Conservation (phyloP, 2,329 filamentous ascomycete genomes). For the Cercospora zeae-maydis region DNA sequence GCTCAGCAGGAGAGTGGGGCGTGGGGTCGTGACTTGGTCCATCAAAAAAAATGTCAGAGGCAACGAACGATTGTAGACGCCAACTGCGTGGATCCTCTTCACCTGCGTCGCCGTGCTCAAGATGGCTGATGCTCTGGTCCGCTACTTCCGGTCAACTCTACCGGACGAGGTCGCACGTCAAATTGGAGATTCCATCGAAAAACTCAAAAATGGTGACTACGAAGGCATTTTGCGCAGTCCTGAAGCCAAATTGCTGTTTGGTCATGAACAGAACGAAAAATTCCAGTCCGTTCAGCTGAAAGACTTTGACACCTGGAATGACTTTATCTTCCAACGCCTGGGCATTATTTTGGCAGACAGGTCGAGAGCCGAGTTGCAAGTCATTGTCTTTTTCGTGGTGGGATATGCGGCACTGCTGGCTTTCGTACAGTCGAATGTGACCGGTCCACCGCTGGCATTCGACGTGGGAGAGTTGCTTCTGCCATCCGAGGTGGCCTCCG, state of each 20-base stretch:
- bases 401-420: conserved; percentile 69
- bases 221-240: conserved; percentile 38
- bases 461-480: conserved; percentile 50
- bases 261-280: conserved; percentile 37
- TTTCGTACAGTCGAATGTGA: conserved; percentile 84
- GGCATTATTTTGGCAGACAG: conserved; percentile 39
- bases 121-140: conserved; percentile 45
- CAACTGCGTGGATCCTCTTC: too few species aligned
- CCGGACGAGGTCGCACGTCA: conserved; percentile 42
- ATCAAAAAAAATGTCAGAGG: conserved; percentile 8
- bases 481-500: conserved; percentile 30
- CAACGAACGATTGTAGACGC: background rate
- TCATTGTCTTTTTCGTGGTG: conserved; percentile 53
- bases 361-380: conserved; percentile 40
- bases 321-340: conserved; percentile 45
- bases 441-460: conserved; percentile 73
- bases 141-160: conserved; percentile 41
- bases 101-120: conserved; percentile 6
- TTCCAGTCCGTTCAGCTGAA: conserved; percentile 33
- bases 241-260: conserved; percentile 43
- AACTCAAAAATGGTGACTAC: conserved; percentile 45
- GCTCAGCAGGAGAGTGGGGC: background rate
- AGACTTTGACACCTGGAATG: conserved; percentile 43
- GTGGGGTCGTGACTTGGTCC: background rate
- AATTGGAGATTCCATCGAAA: conserved; percentile 38